Percentiles rank a stretch among this genome's conserved stretches.
These are phyloP conservation scores for Magnaporthiopsis poae DNA, from an alignment of 2,329 filamentous ascomycete genomes.

Conservation along the genomic window DNA sequence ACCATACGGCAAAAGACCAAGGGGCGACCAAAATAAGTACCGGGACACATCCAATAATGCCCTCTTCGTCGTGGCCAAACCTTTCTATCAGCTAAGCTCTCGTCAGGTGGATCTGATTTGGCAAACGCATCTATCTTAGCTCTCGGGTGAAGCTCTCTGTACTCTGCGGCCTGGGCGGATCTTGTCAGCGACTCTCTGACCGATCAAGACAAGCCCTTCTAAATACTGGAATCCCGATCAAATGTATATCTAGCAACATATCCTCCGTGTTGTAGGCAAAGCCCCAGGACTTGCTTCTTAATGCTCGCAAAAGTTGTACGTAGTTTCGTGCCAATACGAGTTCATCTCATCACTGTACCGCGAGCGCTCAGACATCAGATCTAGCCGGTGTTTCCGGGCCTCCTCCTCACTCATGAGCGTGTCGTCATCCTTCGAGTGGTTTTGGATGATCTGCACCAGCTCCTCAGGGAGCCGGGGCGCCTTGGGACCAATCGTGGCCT, in stretches of 20 bases:
- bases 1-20: too few relatives aligned
- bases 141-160: too few relatives aligned
- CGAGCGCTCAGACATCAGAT: constrained; percentile 3
- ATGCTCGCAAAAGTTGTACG: constrained; percentile 5
- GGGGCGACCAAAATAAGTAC: too few relatives aligned
- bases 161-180: too few relatives aligned
- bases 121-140: too few relatives aligned
- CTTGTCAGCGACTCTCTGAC: too few relatives aligned
- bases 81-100: too few relatives aligned
- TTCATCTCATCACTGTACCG: background rate
- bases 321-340: background rate
- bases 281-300: background rate
- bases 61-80: too few relatives aligned
- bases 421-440: background rate
- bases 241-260: background rate
- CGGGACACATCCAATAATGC: too few relatives aligned
- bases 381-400: background rate
- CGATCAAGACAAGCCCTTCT: background rate
- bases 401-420: background rate
- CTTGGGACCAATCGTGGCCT: background rate
- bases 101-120: too few relatives aligned
- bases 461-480: background rate
- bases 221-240: background rate
- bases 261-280: background rate
- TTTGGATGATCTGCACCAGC: background rate